Percentiles rank a stretch among this genome's conserved stretches.
phyloP scores from a whole-genome alignment of 2,329 filamentous ascomycete species.

The Talaromyces sp. region DNA sequence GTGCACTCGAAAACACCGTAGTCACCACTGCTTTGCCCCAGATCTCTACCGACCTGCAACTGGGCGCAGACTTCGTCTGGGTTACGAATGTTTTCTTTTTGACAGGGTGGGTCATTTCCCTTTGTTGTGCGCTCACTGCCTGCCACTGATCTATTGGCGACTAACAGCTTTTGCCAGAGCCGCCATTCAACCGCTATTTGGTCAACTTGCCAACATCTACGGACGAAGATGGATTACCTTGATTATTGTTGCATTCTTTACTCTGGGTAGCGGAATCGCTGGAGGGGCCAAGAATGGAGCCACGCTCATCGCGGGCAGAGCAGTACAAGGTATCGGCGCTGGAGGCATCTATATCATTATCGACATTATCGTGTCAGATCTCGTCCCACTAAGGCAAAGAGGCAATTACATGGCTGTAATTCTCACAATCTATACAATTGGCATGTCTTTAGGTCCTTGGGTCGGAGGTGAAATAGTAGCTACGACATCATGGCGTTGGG shows the following conservation, averaged over 20 bases:
- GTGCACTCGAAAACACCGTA: slow-evolving; percentile 33
- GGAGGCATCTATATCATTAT: slow-evolving; percentile 41
- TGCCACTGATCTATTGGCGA: neutral
- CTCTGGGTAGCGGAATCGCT: slow-evolving; percentile 9
- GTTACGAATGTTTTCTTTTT: slow-evolving; percentile 29
- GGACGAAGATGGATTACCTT: slow-evolving; percentile 11
- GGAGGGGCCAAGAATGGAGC: slow-evolving; percentile 8
- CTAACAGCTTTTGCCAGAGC: neutral
- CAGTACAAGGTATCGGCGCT: slow-evolving; percentile 48
- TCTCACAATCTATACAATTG: slow-evolving; percentile 37
- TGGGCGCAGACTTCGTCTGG: slow-evolving; percentile 30
- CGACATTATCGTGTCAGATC: slow-evolving; percentile 47
- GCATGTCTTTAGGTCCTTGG: slow-evolving; percentile 31
- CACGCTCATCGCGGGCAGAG: slow-evolving; percentile 50
- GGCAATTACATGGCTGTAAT: slow-evolving; percentile 39
- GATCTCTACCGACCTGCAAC: slow-evolving; percentile 28
- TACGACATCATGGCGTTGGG: slow-evolving; percentile 21
- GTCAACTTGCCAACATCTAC: slow-evolving; percentile 10
- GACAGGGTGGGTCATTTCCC: slow-evolving; percentile 13
- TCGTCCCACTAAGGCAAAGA: slow-evolving; percentile 46
- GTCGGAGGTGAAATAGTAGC: slow-evolving; percentile 17
- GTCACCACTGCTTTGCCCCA: slow-evolving; percentile 37
- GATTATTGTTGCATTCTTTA: slow-evolving; percentile 6
- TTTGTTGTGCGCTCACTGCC: neutral
- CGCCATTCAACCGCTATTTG: slow-evolving; percentile 2